phyloP scores from a whole-genome alignment of 2,329 filamentous ascomycete genomes.

The Coccinonectria pachysandricola region DNA sequence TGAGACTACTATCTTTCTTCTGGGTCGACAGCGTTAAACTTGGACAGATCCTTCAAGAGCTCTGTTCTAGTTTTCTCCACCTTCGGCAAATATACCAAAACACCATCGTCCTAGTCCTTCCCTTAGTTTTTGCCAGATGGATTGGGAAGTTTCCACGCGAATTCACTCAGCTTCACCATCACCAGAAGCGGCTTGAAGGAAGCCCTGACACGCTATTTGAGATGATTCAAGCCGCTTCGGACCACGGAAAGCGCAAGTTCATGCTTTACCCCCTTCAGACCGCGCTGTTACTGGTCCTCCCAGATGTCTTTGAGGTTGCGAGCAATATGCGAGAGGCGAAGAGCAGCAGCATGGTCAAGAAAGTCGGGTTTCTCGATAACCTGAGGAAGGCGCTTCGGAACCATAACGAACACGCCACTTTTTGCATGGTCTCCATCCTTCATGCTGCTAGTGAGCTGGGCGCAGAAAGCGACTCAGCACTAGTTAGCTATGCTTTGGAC shows the following conservation, averaged over 20 bases:
- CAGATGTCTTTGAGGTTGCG: constrained; percentile 60
- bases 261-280: constrained; percentile 54
- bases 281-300: constrained; percentile 50
- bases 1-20: constrained; percentile 51
- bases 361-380: constrained; percentile 53
- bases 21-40: constrained; percentile 56
- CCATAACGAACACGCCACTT: constrained; percentile 56
- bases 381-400: constrained; percentile 53
- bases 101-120: constrained; percentile 50
- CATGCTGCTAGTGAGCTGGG: constrained; percentile 55
- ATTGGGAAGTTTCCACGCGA: constrained; percentile 54
- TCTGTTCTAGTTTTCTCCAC: constrained; percentile 57
- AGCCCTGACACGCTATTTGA: constrained; percentile 59
- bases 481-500: constrained; percentile 58
- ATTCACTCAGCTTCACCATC: constrained; percentile 52
- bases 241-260: constrained; percentile 44
- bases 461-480: constrained; percentile 49
- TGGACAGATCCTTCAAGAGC: constrained; percentile 51
- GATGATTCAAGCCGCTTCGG: constrained; percentile 53
- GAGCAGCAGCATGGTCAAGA: constrained; percentile 52
- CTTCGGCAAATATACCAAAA: constrained; percentile 55
- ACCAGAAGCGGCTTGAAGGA: constrained; percentile 52
- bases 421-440: constrained; percentile 52
- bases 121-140: constrained; percentile 54
- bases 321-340: constrained; percentile 57